These are phyloP conservation scores for Tuctoria greenei DNA, from an alignment of 176 grass and related monocot genomes.

Conservation along the genomic window DNA sequence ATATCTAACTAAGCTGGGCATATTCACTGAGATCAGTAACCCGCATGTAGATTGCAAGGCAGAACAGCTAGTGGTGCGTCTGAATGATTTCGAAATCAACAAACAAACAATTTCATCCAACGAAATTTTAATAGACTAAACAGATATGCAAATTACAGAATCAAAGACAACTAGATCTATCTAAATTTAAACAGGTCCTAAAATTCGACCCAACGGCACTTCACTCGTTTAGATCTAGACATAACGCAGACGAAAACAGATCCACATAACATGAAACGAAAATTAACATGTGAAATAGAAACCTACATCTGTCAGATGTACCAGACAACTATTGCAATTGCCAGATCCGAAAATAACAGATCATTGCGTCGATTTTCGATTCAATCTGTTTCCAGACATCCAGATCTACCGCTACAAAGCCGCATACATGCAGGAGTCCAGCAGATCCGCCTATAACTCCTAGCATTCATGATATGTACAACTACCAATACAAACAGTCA, in stretches of 20 bases:
- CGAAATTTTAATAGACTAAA: no score
- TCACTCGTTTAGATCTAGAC: neutral
- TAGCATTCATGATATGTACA: neutral
- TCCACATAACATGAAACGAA: no score
- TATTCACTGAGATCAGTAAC: no score
- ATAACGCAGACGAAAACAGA: neutral
- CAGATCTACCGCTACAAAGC: neutral
- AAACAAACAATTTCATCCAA: no score
- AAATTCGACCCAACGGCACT: fast-evolving
- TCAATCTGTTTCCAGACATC: neutral
- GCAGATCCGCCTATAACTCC: neutral
- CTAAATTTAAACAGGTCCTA: no score
- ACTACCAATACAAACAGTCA: neutral
- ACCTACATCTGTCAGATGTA: neutral
- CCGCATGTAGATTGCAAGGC: no score
- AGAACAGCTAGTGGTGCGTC: no score
- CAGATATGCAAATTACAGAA: no score
- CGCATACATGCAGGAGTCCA: fast-evolving
- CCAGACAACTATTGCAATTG: no score
- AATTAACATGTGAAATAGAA: neutral
- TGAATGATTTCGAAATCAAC: no score
- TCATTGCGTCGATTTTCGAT: neutral
- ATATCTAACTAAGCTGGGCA: no score
- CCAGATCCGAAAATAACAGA: neutral
- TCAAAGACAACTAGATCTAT: neutral